A percentile compares a stretch with the other conserved stretches of the same genome.
phyloP scores from a whole-genome alignment of 2,329 filamentous ascomycete genomes.

The Leptographium lundbergii region DNA sequence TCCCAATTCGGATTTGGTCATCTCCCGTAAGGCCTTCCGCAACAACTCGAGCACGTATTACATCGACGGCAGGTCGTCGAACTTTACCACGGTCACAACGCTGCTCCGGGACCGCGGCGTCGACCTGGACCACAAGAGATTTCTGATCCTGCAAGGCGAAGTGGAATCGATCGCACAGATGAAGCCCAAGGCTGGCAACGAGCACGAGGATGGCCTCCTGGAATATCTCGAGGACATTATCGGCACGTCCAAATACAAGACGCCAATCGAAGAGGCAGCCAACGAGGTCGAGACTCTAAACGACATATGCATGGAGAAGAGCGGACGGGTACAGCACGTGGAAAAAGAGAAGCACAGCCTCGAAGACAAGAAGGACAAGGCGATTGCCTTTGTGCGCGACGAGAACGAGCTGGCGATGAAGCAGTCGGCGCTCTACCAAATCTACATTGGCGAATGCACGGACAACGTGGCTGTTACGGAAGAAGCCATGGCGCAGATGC shows the following conservation, averaged over 20 bases:
- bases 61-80: conserved; percentile 80
- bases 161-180: conserved; percentile 98
- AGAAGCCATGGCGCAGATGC: conserved; percentile 84
- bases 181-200: conserved; percentile 90
- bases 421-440: conserved; percentile 83
- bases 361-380: conserved; percentile 95
- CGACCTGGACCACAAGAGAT: conserved; percentile 95
- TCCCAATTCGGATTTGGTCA: conserved; percentile 70
- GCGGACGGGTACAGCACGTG: conserved; percentile 86
- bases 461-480: conserved; percentile 82
- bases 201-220: conserved; percentile 90
- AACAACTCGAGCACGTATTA: conserved; percentile 99
- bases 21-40: conserved; percentile 88
- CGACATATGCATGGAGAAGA: conserved; percentile 91
- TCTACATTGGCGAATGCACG: conserved; percentile 77
- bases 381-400: conserved; percentile 74
- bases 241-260: conserved; percentile 96
- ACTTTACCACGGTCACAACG: conserved; percentile 82
- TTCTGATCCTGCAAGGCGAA: conserved; percentile 92
- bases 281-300: conserved; percentile 84
- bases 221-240: conserved; percentile 99
- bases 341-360: conserved; percentile 91
- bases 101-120: conserved; percentile 79
- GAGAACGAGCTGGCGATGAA: conserved; percentile 89
- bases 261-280: conserved; percentile 88